Conservation (phyloP, 2,329 filamentous ascomycete species). For the Pseudogymnoascus sp. region DNA sequence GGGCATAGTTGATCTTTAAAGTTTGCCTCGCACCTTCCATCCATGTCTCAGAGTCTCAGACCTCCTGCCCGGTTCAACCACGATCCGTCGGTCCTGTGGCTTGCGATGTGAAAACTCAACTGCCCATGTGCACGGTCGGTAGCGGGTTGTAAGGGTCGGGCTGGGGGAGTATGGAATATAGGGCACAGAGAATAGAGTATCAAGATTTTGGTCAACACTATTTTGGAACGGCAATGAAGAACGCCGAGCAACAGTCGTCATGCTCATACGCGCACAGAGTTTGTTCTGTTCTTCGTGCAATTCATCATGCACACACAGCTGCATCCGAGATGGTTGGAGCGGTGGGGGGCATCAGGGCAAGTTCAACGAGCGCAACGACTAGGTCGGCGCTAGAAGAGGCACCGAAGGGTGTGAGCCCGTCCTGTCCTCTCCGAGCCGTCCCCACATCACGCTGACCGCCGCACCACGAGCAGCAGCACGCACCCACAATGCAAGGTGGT, state of each 20-base stretch:
- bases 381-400: constrained; percentile 1
- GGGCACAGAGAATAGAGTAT: background rate
- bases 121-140: background rate
- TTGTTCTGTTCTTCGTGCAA: background rate
- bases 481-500: background rate
- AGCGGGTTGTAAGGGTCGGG: background rate
- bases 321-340: background rate
- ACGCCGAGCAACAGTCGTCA: background rate
- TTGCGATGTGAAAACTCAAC: background rate
- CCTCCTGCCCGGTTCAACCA: background rate
- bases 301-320: background rate
- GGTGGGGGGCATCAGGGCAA: background rate
- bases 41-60: constrained; percentile 1
- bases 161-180: background rate
- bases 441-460: background rate
- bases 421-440: background rate
- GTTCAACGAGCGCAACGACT: background rate
- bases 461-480: background rate
- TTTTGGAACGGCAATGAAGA: background rate
- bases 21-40: constrained; percentile 3
- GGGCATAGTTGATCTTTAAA: background rate
- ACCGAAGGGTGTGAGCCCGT: background rate
- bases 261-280: background rate
- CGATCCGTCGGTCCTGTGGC: background rate
- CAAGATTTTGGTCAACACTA: background rate